Percentiles rank a stretch among this genome's conserved stretches.
These are phyloP conservation scores for Verticillium nonalfalfae DNA, from an alignment of 2,329 filamentous ascomycete genomes.

Conservation along the genomic window DNA sequence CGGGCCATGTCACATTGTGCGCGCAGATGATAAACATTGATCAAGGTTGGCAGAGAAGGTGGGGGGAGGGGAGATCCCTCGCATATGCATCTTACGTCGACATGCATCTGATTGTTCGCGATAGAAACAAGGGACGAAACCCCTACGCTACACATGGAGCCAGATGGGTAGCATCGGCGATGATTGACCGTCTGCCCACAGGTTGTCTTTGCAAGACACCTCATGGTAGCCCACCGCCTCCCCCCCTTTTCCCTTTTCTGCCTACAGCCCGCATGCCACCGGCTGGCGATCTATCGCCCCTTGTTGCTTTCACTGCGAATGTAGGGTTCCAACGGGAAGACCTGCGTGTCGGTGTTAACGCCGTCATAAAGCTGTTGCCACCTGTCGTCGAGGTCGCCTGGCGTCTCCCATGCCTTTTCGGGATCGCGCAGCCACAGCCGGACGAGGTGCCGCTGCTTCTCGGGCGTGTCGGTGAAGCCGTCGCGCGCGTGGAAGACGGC, in stretches of 20 bases:
- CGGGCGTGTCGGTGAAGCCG: slow-evolving; percentile 36
- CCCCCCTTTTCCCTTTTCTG: not conserved
- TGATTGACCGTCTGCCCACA: not conserved
- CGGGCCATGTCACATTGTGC: not conserved
- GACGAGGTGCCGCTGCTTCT: slow-evolving; percentile 34
- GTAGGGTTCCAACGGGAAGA: slow-evolving; percentile 49
- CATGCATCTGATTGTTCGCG: not conserved
- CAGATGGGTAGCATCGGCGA: not conserved
- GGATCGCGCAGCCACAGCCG: slow-evolving; percentile 44
- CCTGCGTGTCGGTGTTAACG: slow-evolving; percentile 41
- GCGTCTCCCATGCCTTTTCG: slow-evolving; percentile 42
- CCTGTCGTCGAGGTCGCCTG: slow-evolving; percentile 31
- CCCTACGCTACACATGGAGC: too few relatives aligned
- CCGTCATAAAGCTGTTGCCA: slow-evolving; percentile 49
- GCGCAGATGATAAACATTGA: not conserved
- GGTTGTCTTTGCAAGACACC: not conserved
- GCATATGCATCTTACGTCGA: not conserved
- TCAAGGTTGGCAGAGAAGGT: not conserved
- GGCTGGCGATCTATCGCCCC: not conserved
- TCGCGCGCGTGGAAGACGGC: slow-evolving; percentile 46
- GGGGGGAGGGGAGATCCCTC: not conserved
- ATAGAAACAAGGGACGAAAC: not conserved
- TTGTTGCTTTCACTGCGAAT: slow-evolving; percentile 17
- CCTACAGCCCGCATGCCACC: not conserved
- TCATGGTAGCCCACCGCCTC: not conserved